Conservation (phyloP, 306 rosid genomes). For the Acmispon strigosus region DNA sequence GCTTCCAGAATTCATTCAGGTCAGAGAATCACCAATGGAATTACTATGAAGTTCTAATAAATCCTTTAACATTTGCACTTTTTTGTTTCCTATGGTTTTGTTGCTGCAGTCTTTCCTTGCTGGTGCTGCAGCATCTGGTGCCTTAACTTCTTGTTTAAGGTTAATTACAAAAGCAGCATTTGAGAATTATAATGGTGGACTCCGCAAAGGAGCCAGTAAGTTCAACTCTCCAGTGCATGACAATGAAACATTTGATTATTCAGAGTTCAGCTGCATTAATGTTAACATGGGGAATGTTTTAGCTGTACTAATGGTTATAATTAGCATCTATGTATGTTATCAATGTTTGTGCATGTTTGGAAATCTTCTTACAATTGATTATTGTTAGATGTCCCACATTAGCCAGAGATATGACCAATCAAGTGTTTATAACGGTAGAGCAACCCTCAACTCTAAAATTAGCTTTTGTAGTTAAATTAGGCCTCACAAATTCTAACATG, state of each 20-base stretch:
- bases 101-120: slow-evolving; percentile 68
- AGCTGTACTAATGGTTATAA: not conserved
- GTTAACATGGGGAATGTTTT: not conserved
- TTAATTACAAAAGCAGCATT: slow-evolving; percentile 73
- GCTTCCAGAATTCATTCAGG: slow-evolving; percentile 77
- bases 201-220: slow-evolving; percentile 89
- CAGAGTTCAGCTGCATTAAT: not conserved
- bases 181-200: slow-evolving; percentile 60
- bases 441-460: no score
- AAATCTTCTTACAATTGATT: no score
- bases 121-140: slow-evolving; percentile 87
- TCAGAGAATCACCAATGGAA: slow-evolving; percentile 7
- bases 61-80: not conserved
- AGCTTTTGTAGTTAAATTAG: no score
- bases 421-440: no score
- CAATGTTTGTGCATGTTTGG: no score
- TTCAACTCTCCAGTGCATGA: not conserved
- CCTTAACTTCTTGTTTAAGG: slow-evolving; percentile 69
- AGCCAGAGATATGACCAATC: no score
- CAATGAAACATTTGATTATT: not conserved
- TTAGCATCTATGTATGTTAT: not conserved
- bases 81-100: not conserved
- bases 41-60: not conserved
- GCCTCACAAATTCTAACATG: no score
- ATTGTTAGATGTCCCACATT: no score